Evolutionary conservation across 805 yeast species (phyloP).

Genomic region (Cyberlindnera maritima): DNA sequence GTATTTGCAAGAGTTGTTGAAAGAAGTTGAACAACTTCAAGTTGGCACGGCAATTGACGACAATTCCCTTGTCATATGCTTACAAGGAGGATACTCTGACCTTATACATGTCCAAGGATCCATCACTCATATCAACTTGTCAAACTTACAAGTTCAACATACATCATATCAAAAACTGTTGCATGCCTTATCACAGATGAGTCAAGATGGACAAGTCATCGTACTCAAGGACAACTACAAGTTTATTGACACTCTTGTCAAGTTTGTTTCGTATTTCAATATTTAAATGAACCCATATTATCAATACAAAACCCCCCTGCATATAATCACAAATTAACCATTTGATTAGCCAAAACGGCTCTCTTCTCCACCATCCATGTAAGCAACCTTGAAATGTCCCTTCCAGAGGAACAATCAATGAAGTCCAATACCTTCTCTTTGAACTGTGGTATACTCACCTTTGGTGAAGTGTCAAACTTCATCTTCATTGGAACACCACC

Average conservation of each 20-base stretch:
- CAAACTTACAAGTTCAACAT: background rate
- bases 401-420: background rate
- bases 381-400: constrained; percentile 1
- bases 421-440: background rate
- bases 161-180: background rate
- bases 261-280: constrained; percentile 4
- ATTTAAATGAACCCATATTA: background rate
- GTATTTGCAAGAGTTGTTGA: constrained; percentile 11
- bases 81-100: background rate
- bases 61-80: background rate
- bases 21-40: background rate
- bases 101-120: background rate
- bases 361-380: background rate
- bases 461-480: too few species aligned
- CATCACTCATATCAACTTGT: background rate
- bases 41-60: background rate
- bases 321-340: background rate
- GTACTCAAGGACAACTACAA: background rate
- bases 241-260: constrained; percentile 12
- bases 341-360: background rate
- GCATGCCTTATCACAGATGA: background rate
- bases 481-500: too few species aligned
- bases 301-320: too few species aligned
- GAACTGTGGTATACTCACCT: background rate
- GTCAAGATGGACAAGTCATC: background rate